Evolutionary conservation across 768 basidiomycete species (phyloP).

Genomic region (Suillus brevipes): DNA sequence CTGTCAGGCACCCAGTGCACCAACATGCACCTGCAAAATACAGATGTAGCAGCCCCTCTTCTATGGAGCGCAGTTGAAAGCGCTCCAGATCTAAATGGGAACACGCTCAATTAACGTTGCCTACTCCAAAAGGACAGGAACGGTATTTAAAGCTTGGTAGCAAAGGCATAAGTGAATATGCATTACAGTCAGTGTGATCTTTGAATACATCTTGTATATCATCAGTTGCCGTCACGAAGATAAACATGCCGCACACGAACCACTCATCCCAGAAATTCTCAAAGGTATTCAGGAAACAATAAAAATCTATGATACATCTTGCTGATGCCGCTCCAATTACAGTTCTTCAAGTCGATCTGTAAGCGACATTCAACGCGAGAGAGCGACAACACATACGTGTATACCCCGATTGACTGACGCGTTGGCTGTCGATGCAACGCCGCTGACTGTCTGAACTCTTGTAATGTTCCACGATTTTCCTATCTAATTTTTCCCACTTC

Average conservation of each 20-base stretch:
- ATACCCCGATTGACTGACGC: background rate
- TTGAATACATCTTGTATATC: background rate
- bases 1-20: background rate
- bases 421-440: constrained; percentile 20
- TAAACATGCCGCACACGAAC: background rate
- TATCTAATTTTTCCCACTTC: constrained; percentile 76
- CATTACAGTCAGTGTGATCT: background rate
- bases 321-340: background rate
- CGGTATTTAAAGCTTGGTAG: background rate
- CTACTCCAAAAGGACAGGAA: background rate
- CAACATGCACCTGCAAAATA: background rate
- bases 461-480: constrained; percentile 57
- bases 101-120: background rate
- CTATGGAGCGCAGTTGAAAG: background rate
- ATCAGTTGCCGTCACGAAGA: background rate
- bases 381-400: background rate
- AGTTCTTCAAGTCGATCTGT: background rate
- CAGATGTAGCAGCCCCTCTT: background rate
- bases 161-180: background rate
- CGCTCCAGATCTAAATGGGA: background rate
- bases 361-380: background rate
- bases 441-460: constrained; percentile 14
- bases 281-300: background rate
- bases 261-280: background rate
- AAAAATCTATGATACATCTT: background rate